A percentile compares a stretch with the other conserved stretches of the same genome.
phyloP scores from a whole-genome alignment of 495 filamentous ascomycete genomes.

The Cercophora newfieldiana region DNA sequence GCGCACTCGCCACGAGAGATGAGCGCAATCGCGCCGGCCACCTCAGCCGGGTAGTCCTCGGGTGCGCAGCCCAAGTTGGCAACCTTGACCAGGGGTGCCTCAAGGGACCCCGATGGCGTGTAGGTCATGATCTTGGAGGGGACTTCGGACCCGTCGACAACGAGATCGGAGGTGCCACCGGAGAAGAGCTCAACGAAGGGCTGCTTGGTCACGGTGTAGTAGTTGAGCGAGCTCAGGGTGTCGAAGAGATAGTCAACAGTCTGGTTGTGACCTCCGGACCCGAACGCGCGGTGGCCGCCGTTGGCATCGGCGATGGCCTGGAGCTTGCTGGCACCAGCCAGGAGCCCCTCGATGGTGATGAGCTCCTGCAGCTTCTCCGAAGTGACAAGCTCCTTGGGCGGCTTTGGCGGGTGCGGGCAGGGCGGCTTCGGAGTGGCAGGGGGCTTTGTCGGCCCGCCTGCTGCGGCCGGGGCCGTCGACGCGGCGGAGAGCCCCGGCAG shows the following conservation, averaged over 20 bases:
- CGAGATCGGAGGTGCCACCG: slow-evolving; percentile 36
- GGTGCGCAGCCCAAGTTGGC: slow-evolving; percentile 57
- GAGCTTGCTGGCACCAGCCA: slow-evolving; percentile 46
- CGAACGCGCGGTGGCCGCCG: slow-evolving; percentile 57
- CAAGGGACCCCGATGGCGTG: slow-evolving; percentile 46
- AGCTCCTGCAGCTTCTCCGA: slow-evolving; percentile 30
- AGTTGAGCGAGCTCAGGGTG: slow-evolving; percentile 46
- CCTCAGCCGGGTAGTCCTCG: slow-evolving; percentile 55
- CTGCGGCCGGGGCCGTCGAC: not conserved
- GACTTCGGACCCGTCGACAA: slow-evolving; percentile 33
- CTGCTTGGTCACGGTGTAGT: slow-evolving; percentile 64
- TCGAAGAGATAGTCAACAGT: slow-evolving; percentile 64
- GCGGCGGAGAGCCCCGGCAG: not conserved
- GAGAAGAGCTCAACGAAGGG: slow-evolving; percentile 48
- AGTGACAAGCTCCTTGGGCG: slow-evolving; percentile 19
- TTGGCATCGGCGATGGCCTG: slow-evolving; percentile 42
- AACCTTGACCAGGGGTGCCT: slow-evolving; percentile 46
- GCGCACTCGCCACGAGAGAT: slow-evolving; percentile 62
- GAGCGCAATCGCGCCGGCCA: slow-evolving; percentile 61
- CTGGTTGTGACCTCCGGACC: slow-evolving; percentile 59
- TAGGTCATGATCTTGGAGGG: slow-evolving; percentile 39
- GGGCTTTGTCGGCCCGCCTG: slow-evolving; percentile 4
- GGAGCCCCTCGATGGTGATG: slow-evolving; percentile 44
- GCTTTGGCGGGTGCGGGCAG: not conserved
- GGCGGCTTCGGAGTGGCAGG: too few species aligned